Percentiles rank a stretch among this genome's conserved stretches.
These are phyloP conservation scores for Nicotiana paniculata DNA, from an alignment of 257 asterid species.

Conservation along the genomic window DNA sequence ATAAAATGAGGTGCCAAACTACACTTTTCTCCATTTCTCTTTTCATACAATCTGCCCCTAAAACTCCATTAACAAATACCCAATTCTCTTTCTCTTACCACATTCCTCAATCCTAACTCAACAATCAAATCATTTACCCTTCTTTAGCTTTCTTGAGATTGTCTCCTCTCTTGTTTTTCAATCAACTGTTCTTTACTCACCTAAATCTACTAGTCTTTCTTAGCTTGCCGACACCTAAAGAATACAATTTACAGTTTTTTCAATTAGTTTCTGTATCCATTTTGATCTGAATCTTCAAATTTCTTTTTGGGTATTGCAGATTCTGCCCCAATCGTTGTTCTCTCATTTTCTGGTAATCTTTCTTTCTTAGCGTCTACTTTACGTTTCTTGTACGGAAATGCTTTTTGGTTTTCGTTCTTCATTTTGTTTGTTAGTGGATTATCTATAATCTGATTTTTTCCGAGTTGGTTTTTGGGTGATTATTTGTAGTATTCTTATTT, in stretches of 20 bases:
- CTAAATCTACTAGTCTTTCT: constrained; percentile 1
- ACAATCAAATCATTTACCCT: background rate
- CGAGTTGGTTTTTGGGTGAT: background rate
- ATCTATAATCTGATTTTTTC: background rate
- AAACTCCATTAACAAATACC: too few species aligned
- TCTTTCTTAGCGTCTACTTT: background rate
- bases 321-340: background rate
- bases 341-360: background rate
- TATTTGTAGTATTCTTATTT: background rate
- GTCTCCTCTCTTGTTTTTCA: background rate
- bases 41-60: too few species aligned
- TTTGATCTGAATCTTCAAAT: constrained; percentile 6
- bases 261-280: background rate
- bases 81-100: background rate
- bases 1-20: too few species aligned
- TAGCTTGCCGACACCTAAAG: background rate
- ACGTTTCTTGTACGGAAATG: background rate
- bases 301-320: background rate
- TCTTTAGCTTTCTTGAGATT: background rate
- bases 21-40: too few species aligned
- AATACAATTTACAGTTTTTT: background rate
- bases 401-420: background rate
- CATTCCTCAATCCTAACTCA: background rate
- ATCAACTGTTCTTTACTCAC: background rate
- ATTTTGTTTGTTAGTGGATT: background rate